Conservation (phyloP, 352 stramenopile species). For the Pilasporangium apinafurcum region DNA sequence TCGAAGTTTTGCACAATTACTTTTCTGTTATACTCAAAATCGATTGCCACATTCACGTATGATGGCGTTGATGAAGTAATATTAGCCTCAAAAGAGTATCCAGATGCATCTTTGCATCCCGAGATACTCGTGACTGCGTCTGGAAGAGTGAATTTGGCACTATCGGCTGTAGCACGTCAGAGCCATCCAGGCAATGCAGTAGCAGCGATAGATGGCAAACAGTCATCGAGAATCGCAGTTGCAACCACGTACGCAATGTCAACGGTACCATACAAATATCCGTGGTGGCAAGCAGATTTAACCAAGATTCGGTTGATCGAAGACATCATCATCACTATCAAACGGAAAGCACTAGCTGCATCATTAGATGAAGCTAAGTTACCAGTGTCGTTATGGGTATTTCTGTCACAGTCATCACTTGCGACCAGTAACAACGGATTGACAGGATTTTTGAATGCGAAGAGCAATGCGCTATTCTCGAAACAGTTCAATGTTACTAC, state of each 20-base stretch:
- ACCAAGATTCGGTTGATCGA: slow-evolving; percentile 25
- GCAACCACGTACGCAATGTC: slow-evolving; percentile 50
- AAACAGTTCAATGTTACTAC: slow-evolving; percentile 32
- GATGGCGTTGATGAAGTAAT: slow-evolving; percentile 41
- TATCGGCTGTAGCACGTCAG: slow-evolving; percentile 21
- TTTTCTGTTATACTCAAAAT: slow-evolving; percentile 45
- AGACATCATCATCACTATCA: slow-evolving; percentile 41
- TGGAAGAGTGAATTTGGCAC: slow-evolving; percentile 42
- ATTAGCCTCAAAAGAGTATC: slow-evolving; percentile 56
- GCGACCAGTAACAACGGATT: slow-evolving; percentile 22
- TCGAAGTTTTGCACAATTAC: slow-evolving; percentile 25
- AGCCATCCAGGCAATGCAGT: slow-evolving; percentile 38
- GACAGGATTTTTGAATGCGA: slow-evolving; percentile 19
- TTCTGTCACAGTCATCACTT: slow-evolving; percentile 34
- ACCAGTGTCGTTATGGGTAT: slow-evolving; percentile 30
- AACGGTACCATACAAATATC: slow-evolving; percentile 26
- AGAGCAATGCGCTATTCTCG: slow-evolving; percentile 11
- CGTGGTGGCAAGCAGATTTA: slow-evolving; percentile 62
- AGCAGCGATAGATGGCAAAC: slow-evolving; percentile 40
- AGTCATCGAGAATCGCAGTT: slow-evolving; percentile 25
- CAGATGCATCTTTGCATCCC: slow-evolving; percentile 18
- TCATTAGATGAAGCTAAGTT: slow-evolving; percentile 24
- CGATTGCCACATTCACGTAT: slow-evolving; percentile 34
- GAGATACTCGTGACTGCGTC: slow-evolving; percentile 40
- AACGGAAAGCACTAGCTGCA: slow-evolving; percentile 24